Evolutionary conservation across 2,329 filamentous ascomycete species (phyloP).

Genomic region (Triangularia setosa): DNA sequence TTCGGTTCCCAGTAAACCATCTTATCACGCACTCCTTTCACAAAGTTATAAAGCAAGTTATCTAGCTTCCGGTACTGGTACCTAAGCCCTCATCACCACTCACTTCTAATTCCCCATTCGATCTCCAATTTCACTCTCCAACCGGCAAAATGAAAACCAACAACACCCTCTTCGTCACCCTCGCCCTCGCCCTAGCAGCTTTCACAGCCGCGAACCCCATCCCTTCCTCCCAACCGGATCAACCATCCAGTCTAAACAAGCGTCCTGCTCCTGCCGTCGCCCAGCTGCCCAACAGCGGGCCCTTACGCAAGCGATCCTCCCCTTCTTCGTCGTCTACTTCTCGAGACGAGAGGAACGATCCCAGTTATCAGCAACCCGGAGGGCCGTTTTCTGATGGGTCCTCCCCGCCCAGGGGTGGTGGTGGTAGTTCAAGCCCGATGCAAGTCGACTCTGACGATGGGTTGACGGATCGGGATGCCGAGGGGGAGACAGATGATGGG

Average conservation of each 20-base stretch:
- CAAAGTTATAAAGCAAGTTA: not conserved
- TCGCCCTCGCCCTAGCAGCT: not conserved
- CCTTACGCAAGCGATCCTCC: no score
- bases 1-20: not conserved
- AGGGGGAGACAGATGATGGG: not conserved
- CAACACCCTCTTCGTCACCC: not conserved
- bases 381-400: not conserved
- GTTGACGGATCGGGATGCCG: not conserved
- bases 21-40: not conserved
- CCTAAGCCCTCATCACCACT: not conserved
- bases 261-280: no score
- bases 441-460: not conserved
- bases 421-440: not conserved
- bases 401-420: not conserved
- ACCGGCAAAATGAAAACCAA: not conserved
- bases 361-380: not conserved
- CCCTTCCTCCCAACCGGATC: not conserved
- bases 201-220: not conserved
- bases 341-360: not conserved
- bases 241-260: not conserved
- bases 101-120: not conserved
- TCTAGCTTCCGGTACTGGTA: not conserved
- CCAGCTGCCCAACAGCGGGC: no score
- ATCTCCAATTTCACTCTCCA: not conserved
- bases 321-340: not conserved